Evolutionary conservation across 2,329 filamentous ascomycete species (phyloP), one percentile per base, ranked within the genome.

Genomic region (Colletotrichum somersetense): DNA sequence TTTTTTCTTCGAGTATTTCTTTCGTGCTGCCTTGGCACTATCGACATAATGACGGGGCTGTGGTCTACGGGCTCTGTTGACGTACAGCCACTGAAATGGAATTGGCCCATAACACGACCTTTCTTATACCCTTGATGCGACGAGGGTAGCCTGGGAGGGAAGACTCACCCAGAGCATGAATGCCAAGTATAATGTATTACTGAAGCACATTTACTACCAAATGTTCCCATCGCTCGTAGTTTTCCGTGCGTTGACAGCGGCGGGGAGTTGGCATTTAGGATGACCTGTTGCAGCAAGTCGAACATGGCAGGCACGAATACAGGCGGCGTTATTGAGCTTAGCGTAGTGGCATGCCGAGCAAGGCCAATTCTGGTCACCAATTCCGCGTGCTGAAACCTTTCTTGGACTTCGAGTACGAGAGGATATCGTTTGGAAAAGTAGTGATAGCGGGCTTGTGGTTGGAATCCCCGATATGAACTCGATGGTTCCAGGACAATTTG

Each of bases 161-260:
- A 10, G 20, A 18, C 20, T 61, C 23, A 42, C 40, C 56, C 42
- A 16, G 30, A 67, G 46, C 40, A 56, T 62, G 7, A 14, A 62
- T 52, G 66, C 18, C 67, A 66, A 71, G 63, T 66, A 67, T 71
- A 71, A 71, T 71, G 56, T 71, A 61, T 67, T 42, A 48, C 30
- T 35, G 30, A 30, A 56, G 38, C n/a, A 55, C 46, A 11, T 18
- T 11, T 20, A 16, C 18, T n/a, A 7, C 33, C 20, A 30, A 30
- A 7, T 44, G 40, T 52, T 23, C 40, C 14, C n/a, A 18, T 18
- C 20, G 40, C 20, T 42, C 3, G n/a, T n/a, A 12, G 7, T 20
- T 33, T n/a, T n/a, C 10, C 30, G 14, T 20, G n/a, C n/a, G 20
- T 40, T 57, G 2, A 57, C n/a, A n/a, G 4, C 10, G 12, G n/a